These are phyloP conservation scores for Ephemerocybe angulata DNA, from an alignment of 768 basidiomycete genomes.

Conservation along the genomic window DNA sequence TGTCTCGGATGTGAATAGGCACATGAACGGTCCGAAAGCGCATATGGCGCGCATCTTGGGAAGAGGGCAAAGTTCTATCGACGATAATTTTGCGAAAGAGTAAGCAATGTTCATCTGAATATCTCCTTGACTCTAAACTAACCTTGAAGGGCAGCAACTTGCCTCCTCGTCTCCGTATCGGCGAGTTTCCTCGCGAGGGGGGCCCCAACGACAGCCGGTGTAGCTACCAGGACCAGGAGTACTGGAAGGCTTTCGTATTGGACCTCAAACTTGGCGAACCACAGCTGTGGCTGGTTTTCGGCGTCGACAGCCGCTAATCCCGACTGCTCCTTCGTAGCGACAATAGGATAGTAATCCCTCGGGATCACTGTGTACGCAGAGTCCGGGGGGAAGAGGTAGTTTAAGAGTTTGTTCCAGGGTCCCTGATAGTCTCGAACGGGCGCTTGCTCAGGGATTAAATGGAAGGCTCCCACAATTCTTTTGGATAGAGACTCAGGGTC, in stretches of 20 bases:
- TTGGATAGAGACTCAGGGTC: background rate
- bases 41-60: background rate
- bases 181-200: slow-evolving; percentile 19
- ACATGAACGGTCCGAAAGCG: slow-evolving; percentile 4
- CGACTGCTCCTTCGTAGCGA: background rate
- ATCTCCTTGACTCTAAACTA: background rate
- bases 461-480: too few species aligned
- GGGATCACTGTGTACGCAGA: slow-evolving; percentile 14
- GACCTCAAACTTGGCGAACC: slow-evolving; percentile 20
- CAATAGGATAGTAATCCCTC: background rate
- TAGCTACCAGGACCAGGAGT: slow-evolving; percentile 25
- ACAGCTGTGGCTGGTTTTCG: slow-evolving; percentile 4
- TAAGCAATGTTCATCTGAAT: background rate
- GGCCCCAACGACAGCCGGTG: slow-evolving; percentile 8
- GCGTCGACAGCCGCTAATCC: background rate
- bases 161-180: slow-evolving; percentile 18
- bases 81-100: background rate
- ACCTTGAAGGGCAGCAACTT: slow-evolving; percentile 16
- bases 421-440: slow-evolving; percentile 9
- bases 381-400: slow-evolving; percentile 15
- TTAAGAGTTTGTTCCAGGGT: slow-evolving; percentile 16
- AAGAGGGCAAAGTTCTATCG: slow-evolving; percentile 2
- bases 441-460: slow-evolving; percentile 9
- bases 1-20: background rate
- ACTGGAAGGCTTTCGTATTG: slow-evolving; percentile 17